These are phyloP conservation scores for Diaporthe sp. DNA, from an alignment of 2,329 filamentous ascomycete species.

Conservation along the genomic window DNA sequence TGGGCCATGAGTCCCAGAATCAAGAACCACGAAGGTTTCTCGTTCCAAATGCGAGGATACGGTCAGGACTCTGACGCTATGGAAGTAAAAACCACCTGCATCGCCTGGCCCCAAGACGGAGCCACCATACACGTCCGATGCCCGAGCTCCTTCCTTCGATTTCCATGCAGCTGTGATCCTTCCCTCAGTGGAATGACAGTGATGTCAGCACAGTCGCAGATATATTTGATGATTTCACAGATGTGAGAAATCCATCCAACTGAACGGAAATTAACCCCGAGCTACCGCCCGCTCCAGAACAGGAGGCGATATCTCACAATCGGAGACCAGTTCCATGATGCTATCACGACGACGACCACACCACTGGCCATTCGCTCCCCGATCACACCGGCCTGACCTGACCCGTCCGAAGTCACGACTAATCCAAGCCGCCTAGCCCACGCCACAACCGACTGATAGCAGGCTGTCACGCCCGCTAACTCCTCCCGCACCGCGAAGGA, in stretches of 20 bases:
- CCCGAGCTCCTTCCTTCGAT: neutral
- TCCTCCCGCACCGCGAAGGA: conserved; percentile 10
- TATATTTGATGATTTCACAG: neutral
- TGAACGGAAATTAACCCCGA: neutral
- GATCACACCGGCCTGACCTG: conserved; percentile 11
- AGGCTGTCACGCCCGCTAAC: neutral
- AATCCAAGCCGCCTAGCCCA: conserved; percentile 15
- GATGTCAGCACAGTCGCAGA: conserved; percentile 15
- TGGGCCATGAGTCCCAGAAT: neutral
- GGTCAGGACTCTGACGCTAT: neutral
- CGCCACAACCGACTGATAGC: conserved; percentile 25
- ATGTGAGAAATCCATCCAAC: neutral
- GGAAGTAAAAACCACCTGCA: neutral
- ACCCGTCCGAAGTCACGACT: conserved; percentile 20
- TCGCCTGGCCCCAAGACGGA: neutral
- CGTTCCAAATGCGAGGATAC: neutral
- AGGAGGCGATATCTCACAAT: neutral
- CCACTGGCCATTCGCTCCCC: conserved; percentile 9
- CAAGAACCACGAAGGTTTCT: neutral
- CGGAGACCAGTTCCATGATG: neutral
- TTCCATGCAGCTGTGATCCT: conserved; percentile 12
- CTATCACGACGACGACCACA: neutral
- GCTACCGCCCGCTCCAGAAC: neutral
- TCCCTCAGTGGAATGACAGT: neutral
- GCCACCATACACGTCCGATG: neutral